Percentiles rank a stretch among this genome's conserved stretches.
Evolutionary conservation across 805 yeast species (phyloP).

Genomic region (Limtongia smithiae): DNA sequence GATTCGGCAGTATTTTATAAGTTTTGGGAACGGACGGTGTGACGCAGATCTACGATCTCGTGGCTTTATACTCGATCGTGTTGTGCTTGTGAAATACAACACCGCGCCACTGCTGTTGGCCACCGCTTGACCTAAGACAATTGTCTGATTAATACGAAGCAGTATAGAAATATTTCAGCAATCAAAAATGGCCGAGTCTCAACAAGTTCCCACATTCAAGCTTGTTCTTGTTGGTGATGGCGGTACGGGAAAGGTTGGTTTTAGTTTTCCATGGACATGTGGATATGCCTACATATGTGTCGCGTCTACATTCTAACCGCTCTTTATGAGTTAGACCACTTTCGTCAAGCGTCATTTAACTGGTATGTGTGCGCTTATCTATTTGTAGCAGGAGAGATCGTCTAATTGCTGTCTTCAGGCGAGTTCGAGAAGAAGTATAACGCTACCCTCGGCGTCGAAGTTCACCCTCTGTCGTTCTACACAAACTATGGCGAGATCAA

Average conservation of each 20-base stretch:
- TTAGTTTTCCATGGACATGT: background rate
- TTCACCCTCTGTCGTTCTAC: constrained; percentile 96
- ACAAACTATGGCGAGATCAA: constrained; percentile 98
- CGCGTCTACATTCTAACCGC: too few relatives aligned
- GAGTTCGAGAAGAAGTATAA: constrained; percentile 98
- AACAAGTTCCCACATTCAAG: constrained; percentile 88
- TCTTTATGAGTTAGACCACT: constrained; percentile 67
- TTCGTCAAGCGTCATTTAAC: constrained; percentile 99
- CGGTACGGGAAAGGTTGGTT: constrained; percentile 94
- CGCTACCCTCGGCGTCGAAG: constrained; percentile 99
- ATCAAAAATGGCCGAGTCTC: constrained; percentile 26
- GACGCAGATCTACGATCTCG: too few relatives aligned
- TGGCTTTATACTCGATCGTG: too few relatives aligned
- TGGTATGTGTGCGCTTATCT: constrained; percentile 29
- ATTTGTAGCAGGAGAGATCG: too few relatives aligned
- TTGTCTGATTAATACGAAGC: background rate
- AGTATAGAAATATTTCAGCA: background rate
- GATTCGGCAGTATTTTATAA: too few relatives aligned
- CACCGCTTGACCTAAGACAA: background rate
- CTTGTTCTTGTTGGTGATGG: constrained; percentile 99
- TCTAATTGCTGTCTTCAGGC: too few relatives aligned
- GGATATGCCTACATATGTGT: too few relatives aligned
- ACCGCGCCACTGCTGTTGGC: background rate
- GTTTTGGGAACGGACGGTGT: too few relatives aligned
- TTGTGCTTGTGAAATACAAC: too few relatives aligned